Conservation (phyloP, 1,284 basidiomycete genomes). For the Moesziomyces sp. region DNA sequence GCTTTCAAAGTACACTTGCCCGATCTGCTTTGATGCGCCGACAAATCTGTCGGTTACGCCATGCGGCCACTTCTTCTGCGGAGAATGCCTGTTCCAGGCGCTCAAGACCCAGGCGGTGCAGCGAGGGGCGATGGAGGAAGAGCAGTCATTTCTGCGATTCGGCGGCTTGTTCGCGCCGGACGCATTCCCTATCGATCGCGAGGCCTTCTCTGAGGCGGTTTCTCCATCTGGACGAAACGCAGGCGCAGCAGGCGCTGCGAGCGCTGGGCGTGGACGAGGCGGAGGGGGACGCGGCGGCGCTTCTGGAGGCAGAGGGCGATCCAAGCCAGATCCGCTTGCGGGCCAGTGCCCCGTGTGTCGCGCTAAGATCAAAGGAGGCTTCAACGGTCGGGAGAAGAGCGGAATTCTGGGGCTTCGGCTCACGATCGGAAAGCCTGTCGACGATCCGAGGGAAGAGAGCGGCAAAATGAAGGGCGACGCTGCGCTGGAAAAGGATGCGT, state of each 20-base stretch:
- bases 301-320: constrained; percentile 2
- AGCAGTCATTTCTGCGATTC: constrained; percentile 14
- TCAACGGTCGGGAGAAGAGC: constrained; percentile 43
- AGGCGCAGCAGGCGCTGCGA: constrained; percentile 3
- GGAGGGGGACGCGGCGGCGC: constrained; percentile 8
- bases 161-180: constrained; percentile 38
- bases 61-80: constrained; percentile 65
- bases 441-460: constrained; percentile 39
- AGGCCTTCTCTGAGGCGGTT: not conserved
- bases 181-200: not conserved
- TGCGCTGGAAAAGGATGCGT: not conserved
- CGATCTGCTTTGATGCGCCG: constrained; percentile 62
- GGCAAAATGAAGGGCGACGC: constrained; percentile 24
- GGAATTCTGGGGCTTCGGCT: constrained; percentile 54
- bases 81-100: constrained; percentile 57
- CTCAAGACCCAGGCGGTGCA: constrained; percentile 50
- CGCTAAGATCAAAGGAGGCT: constrained; percentile 54
- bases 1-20: constrained; percentile 56
- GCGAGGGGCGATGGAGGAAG: constrained; percentile 43
- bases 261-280: constrained; percentile 10
- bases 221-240: constrained; percentile 6
- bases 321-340: constrained; percentile 45
- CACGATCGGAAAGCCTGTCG: constrained; percentile 47
- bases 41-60: constrained; percentile 48
- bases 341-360: constrained; percentile 62